Evolutionary conservation across 352 stramenopile species (phyloP).

Genomic region (Phytophthora ohioensis): DNA sequence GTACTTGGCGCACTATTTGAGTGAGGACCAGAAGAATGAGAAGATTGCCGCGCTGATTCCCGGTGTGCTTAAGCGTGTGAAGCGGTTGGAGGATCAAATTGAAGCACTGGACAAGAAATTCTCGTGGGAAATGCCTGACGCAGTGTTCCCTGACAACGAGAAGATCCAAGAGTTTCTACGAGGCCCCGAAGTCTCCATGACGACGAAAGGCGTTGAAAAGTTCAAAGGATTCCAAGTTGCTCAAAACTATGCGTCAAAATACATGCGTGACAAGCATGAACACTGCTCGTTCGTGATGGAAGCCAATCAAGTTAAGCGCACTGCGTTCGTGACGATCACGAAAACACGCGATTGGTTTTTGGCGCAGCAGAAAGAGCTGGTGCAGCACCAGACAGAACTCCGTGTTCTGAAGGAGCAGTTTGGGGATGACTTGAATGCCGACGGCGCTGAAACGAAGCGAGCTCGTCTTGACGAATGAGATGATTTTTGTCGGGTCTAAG

Average conservation of each 20-base stretch:
- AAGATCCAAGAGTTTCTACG: slow-evolving; percentile 31
- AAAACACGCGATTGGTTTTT: slow-evolving; percentile 7
- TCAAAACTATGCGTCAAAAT: background rate
- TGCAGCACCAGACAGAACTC: background rate
- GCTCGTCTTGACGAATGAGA: background rate
- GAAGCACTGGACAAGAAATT: slow-evolving; percentile 6
- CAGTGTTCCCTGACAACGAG: background rate
- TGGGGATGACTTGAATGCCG: background rate
- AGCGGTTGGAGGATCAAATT: slow-evolving; percentile 24
- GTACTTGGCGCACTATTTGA: slow-evolving; percentile 4
- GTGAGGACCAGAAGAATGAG: background rate
- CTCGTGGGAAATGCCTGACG: slow-evolving; percentile 33
- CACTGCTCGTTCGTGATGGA: slow-evolving; percentile 2
- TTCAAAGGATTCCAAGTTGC: slow-evolving; percentile 9
- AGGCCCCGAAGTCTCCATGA: slow-evolving; percentile 23
- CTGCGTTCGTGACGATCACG: background rate
- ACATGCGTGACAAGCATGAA: background rate
- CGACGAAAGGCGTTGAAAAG: background rate
- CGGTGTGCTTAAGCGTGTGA: background rate
- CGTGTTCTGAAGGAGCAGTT: background rate
- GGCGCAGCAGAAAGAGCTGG: background rate
- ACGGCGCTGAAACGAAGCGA: slow-evolving; percentile 3
- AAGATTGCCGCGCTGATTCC: background rate
- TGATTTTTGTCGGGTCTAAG: no score
- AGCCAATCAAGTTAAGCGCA: background rate